Evolutionary conservation across 768 basidiomycete genomes (phyloP).

Genomic region (Suillus plorans): DNA sequence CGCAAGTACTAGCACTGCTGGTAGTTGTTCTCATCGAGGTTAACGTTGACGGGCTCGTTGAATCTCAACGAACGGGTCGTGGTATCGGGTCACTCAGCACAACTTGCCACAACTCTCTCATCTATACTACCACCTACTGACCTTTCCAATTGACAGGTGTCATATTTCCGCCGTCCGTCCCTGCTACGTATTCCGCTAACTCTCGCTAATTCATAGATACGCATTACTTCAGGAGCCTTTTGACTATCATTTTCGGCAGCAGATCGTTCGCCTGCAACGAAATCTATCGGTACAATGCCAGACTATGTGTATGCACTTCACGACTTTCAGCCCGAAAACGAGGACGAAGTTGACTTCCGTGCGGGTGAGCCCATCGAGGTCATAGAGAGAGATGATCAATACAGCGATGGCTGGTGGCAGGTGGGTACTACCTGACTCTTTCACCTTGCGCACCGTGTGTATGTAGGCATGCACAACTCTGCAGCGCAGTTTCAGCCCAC

Average conservation of each 20-base stretch:
- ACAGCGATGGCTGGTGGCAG: slow-evolving; percentile 97
- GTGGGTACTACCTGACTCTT: slow-evolving; percentile 32
- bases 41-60: slow-evolving; percentile 15
- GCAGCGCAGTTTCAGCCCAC: slow-evolving; percentile 9
- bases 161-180: not conserved
- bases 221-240: not conserved
- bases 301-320: slow-evolving; percentile 89
- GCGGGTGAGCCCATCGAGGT: slow-evolving; percentile 89
- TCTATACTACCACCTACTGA: not conserved
- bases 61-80: not conserved
- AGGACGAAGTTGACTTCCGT: slow-evolving; percentile 86
- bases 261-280: not conserved
- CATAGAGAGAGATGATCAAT: slow-evolving; percentile 89
- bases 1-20: not conserved
- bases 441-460: slow-evolving; percentile 10
- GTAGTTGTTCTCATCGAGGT: slow-evolving; percentile 11
- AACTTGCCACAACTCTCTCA: not conserved
- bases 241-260: not conserved
- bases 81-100: not conserved
- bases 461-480: slow-evolving; percentile 1
- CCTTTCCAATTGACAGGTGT: not conserved
- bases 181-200: not conserved
- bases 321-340: slow-evolving; percentile 88
- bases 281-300: slow-evolving; percentile 46
- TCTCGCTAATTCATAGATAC: not conserved